These are phyloP conservation scores for Medicago lupulina DNA, from an alignment of 306 rosid genomes.

Conservation along the genomic window DNA sequence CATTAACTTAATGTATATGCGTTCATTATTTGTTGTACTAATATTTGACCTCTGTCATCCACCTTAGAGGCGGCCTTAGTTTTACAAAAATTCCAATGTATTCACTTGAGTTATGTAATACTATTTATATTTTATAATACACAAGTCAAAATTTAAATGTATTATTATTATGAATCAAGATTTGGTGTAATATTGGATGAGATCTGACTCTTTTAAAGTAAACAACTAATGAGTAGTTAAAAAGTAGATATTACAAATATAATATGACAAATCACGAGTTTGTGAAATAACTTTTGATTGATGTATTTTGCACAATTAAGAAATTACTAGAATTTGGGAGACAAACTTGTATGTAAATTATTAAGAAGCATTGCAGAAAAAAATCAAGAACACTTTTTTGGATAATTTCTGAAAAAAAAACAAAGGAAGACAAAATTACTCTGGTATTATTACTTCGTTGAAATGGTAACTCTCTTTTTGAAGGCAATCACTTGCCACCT, in stretches of 20 bases:
- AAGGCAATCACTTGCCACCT: no score
- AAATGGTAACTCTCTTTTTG: no score
- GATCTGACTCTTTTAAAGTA: not conserved
- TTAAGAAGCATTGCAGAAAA: no score
- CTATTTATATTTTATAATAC: not conserved
- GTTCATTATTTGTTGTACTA: slow-evolving; percentile 7
- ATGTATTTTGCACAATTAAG: no score
- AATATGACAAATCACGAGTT: not conserved
- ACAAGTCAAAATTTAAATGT: not conserved
- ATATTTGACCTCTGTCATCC: slow-evolving; percentile 3
- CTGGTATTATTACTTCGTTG: no score
- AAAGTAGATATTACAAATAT: not conserved
- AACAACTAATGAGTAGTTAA: not conserved
- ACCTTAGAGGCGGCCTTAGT: not conserved
- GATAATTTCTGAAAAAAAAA: no score
- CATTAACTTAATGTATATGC: slow-evolving; percentile 13
- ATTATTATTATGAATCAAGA: not conserved
- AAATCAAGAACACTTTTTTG: no score
- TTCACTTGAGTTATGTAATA: slow-evolving; percentile 6
- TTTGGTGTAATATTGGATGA: not conserved
- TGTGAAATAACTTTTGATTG: no score
- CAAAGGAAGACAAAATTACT: no score
- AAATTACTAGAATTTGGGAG: no score
- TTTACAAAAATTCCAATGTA: not conserved
- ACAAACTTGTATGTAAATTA: no score